Base-by-base conservation (phyloP, 2,329 filamentous ascomycete genomes). In the Lachnellula willkommii region DNA sequence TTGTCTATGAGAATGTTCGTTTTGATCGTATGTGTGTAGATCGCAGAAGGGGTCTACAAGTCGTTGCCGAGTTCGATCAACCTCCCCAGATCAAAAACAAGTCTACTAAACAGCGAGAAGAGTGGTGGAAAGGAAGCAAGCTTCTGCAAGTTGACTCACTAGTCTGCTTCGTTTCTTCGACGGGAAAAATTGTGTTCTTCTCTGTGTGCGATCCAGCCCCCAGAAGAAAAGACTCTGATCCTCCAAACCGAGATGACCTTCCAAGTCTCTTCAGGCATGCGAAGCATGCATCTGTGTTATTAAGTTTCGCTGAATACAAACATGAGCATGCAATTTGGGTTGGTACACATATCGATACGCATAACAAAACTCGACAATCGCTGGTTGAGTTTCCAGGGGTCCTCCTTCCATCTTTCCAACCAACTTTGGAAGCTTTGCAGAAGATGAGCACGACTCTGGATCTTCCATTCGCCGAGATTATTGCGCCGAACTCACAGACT, bases 371-470 rank as follows among this genome's bases (percentile, higher is more conserved):
- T 50, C 57, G 60, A 17, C 58, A 63, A 56, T 63, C 58, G 22
- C 71, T 87, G 1, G 74, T 87, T 1, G 84, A 87, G 59, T 86
- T 87, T 54, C 84, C 83, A 0, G 80, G 79, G 0, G 71, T 87
- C 4, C 67, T 87, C 2, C 70, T 85, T 2, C 75, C 78, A 0
- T 75, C 83, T 0, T 87, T 87, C 60, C 70, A 76, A 26, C 79
- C 80, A 26, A 84, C 79, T 0, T 71, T 87, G 0, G 68, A 73
- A 45, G 79, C 78, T 0, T 70, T 88, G 2, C 81, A 87, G 63
- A 65, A 68, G 1, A 81, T 85, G 72, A 75, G 73, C 9, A 61
- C 63, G 12, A 70, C 58, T 15, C 68, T 69, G 0, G 63, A 74
- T 32, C 57, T 84, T 2, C 80, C 81, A 1, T 81, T 83, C 52